These are phyloP conservation scores for Chaetomium strumarium DNA, from an alignment of 2,329 filamentous ascomycete genomes.

Conservation along the genomic window DNA sequence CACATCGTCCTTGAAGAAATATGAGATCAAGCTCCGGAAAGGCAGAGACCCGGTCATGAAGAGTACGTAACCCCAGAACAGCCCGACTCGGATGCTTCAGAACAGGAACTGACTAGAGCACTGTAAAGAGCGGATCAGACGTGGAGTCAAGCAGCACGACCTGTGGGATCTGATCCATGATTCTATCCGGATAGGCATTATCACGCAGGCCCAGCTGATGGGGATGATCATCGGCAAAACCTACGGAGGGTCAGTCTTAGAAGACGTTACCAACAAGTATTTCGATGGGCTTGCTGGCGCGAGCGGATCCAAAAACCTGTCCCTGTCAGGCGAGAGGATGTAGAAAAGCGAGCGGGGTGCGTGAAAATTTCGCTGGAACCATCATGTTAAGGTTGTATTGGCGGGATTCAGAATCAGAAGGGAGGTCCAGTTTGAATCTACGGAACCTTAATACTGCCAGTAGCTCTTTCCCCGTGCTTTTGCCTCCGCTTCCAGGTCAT, in stretches of 20 bases:
- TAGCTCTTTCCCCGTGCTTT: too few species aligned
- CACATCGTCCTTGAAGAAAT: constrained; percentile 22
- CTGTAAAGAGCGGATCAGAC: constrained; percentile 23
- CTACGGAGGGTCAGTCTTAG: constrained; percentile 22
- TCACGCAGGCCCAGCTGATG: constrained; percentile 27
- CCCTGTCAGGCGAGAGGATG: constrained; percentile 10
- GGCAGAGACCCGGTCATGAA: constrained; percentile 24
- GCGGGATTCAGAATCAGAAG: too few species aligned
- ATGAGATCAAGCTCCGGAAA: constrained; percentile 28
- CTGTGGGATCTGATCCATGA: constrained; percentile 26
- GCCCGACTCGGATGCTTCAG: background rate
- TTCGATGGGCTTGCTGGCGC: constrained; percentile 19
- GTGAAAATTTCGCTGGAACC: too few species aligned
- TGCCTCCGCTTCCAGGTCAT: too few species aligned
- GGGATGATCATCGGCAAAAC: constrained; percentile 24
- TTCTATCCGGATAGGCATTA: constrained; percentile 24
- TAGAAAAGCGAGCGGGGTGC: background rate
- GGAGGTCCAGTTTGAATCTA: too few species aligned
- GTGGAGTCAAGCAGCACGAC: constrained; percentile 27
- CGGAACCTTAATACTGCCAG: too few species aligned
- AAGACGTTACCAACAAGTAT: constrained; percentile 27
- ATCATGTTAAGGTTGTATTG: too few species aligned
- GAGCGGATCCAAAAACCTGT: constrained; percentile 12
- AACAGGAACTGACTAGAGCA: background rate
- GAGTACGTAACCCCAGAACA: too few species aligned